phyloP scores from a whole-genome alignment of 768 basidiomycete genomes.

The Serpula lacrymans region DNA sequence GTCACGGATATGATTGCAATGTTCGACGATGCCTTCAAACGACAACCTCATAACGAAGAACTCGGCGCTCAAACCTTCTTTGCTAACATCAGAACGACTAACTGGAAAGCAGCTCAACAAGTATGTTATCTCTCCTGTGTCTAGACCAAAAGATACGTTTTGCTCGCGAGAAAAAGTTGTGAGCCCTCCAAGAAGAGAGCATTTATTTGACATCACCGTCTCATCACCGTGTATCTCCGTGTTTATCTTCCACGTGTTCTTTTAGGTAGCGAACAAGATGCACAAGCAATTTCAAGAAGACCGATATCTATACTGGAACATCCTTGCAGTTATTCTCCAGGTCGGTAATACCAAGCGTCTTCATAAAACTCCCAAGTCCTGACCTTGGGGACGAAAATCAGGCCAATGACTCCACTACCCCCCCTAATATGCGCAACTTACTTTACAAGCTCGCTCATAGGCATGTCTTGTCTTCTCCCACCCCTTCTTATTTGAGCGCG shows the following conservation, averaged over 20 bases:
- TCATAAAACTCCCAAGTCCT: slow-evolving; percentile 1
- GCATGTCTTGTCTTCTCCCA: slow-evolving; percentile 59
- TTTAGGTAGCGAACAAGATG: slow-evolving; percentile 74
- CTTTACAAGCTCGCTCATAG: slow-evolving; percentile 78
- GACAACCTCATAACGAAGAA: slow-evolving; percentile 78
- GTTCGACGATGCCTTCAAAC: slow-evolving; percentile 85
- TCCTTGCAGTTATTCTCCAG: slow-evolving; percentile 79
- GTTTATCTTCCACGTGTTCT: slow-evolving; percentile 6
- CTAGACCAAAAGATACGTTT: slow-evolving; percentile 1
- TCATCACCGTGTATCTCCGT: too few relatives aligned
- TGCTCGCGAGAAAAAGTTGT: slow-evolving; percentile 1
- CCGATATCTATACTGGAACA: slow-evolving; percentile 79
- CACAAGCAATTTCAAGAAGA: slow-evolving; percentile 82
- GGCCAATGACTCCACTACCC: slow-evolving; percentile 69
- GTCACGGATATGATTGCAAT: slow-evolving; percentile 79
- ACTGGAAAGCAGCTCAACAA: slow-evolving; percentile 87
- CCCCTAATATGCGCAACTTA: slow-evolving; percentile 57
- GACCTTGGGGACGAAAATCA: slow-evolving; percentile 22
- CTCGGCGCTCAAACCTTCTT: slow-evolving; percentile 83
- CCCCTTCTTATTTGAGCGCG: slow-evolving; percentile 59
- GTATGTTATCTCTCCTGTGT: slow-evolving; percentile 32
- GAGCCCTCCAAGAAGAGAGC: background rate
- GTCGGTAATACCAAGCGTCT: slow-evolving; percentile 38
- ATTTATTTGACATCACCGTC: too few relatives aligned
- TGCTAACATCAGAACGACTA: slow-evolving; percentile 72